Conservation (phyloP, 306 rosid species). For the Quercus wislizeni region DNA sequence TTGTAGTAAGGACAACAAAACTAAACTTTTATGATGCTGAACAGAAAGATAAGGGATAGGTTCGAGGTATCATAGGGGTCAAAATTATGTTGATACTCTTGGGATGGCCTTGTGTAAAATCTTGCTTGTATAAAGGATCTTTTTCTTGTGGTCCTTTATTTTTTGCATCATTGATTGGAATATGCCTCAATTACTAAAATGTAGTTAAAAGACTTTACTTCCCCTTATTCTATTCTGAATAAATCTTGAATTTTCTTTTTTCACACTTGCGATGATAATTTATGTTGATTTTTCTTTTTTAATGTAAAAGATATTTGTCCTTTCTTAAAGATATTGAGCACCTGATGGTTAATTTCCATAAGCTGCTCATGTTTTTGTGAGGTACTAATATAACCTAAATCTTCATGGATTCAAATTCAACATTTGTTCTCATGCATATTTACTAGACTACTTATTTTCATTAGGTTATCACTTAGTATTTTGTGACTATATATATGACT, state of each 20-base stretch:
- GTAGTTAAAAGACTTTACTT: not conserved
- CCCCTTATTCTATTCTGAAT: not conserved
- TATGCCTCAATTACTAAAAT: not conserved
- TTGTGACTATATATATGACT: not conserved
- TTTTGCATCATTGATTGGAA: not conserved
- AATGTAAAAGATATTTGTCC: not conserved
- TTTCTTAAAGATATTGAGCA: not conserved
- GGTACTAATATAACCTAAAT: not conserved
- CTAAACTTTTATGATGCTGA: not conserved
- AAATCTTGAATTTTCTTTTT: not conserved
- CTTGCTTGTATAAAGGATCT: slow-evolving; percentile 17
- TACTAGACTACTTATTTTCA: not conserved
- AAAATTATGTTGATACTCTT: not conserved
- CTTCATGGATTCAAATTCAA: not conserved
- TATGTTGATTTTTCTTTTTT: not conserved
- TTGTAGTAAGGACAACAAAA: not conserved
- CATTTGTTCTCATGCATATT: slow-evolving; percentile 6
- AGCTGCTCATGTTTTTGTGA: not conserved
- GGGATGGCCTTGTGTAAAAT: not conserved
- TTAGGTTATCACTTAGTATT: not conserved
- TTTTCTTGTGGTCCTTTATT: not conserved
- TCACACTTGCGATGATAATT: not conserved
- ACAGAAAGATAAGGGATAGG: not conserved
- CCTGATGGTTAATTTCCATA: not conserved
- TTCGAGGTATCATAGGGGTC: not conserved